These are phyloP conservation scores for Lachnellula subtilissima DNA, from an alignment of 2,329 filamentous ascomycete genomes.

Conservation along the genomic window DNA sequence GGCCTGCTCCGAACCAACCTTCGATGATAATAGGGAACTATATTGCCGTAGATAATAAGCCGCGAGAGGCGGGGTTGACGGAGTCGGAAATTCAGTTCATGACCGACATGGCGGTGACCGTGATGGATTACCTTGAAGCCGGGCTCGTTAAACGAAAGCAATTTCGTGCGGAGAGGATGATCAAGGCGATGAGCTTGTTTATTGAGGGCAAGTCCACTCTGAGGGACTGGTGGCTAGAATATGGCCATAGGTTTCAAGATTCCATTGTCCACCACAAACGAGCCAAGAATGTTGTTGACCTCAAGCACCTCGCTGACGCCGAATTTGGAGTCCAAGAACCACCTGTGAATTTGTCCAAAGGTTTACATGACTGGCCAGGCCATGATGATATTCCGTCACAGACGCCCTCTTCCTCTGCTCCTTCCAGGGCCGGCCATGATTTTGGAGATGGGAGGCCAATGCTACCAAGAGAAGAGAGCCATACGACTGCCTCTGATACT, in stretches of 20 bases:
- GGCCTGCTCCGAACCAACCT: conserved; percentile 29
- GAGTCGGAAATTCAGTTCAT: conserved; percentile 48
- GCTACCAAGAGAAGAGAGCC: conserved; percentile 14
- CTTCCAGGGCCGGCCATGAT: conserved; percentile 1
- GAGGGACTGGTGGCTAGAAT: conserved; percentile 28
- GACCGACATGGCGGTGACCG: conserved; percentile 49
- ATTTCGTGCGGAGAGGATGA: conserved; percentile 49
- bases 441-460: conserved; percentile 15
- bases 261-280: conserved; percentile 11
- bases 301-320: conserved; percentile 22
- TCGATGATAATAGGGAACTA: conserved; percentile 57
- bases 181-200: conserved; percentile 49
- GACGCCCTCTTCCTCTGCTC: conserved; percentile 15
- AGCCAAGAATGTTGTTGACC: conserved; percentile 2
- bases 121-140: conserved; percentile 59
- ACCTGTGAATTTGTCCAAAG: conserved; percentile 19
- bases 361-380: conserved; percentile 22
- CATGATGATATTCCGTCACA: conserved; percentile 15
- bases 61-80: conserved; percentile 43
- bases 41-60: conserved; percentile 53
- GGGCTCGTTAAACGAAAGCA: conserved; percentile 47
- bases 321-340: conserved; percentile 30
- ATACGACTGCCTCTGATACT: conserved; percentile 12
- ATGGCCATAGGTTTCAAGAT: conserved; percentile 21
- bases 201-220: conserved; percentile 45